These are phyloP conservation scores for Botrytis deweyae DNA, from an alignment of 2,329 filamentous ascomycete genomes.

Conservation along the genomic window DNA sequence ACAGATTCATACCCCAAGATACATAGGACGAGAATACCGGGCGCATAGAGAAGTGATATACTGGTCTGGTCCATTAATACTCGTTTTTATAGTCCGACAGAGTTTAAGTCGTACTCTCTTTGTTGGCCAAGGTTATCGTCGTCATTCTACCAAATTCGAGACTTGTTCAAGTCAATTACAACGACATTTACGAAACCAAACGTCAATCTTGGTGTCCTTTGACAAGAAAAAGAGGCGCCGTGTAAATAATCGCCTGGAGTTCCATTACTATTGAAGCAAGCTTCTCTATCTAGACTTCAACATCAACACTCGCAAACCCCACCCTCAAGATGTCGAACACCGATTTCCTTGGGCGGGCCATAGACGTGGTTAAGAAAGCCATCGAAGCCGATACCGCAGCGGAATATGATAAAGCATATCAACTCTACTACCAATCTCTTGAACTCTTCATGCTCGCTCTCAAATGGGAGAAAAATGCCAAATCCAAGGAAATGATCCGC, in stretches of 20 bases:
- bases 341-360: slow-evolving; percentile 95
- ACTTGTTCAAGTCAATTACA: neutral
- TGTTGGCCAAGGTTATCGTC: neutral
- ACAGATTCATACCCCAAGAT: neutral
- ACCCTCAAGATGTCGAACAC: slow-evolving; percentile 77
- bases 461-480: slow-evolving; percentile 99
- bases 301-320: slow-evolving; percentile 6
- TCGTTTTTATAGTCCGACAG: neutral
- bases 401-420: slow-evolving; percentile 96
- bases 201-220: neutral
- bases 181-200: neutral
- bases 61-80: neutral
- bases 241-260: neutral
- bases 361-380: slow-evolving; percentile 94
- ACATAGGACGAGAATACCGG: neutral
- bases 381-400: slow-evolving; percentile 94
- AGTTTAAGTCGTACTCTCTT: neutral
- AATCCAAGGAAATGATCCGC: slow-evolving; percentile 96
- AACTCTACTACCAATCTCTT: slow-evolving; percentile 91
- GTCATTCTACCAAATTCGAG: slow-evolving; percentile 4
- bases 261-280: neutral
- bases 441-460: slow-evolving; percentile 98
- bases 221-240: neutral
- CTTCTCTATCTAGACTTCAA: neutral
- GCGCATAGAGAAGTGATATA: neutral